phyloP scores from a whole-genome alignment of 345 rosid genomes.

The Erodium maritimum region DNA sequence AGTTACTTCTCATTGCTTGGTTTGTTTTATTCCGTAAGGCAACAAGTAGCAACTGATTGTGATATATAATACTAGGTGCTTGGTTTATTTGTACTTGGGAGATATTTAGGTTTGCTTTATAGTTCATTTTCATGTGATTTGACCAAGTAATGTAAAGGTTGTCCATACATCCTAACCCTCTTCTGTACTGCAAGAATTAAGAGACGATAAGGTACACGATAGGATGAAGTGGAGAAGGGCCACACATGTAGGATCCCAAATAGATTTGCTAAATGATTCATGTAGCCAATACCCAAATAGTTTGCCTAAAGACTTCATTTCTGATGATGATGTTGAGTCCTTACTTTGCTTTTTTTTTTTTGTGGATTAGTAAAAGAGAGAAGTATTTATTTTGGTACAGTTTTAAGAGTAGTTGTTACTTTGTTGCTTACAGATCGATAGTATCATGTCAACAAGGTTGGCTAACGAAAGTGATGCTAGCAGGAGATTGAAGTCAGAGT shows the following conservation, averaged over 20 bases:
- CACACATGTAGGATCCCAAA: neutral
- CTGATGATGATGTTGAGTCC: neutral
- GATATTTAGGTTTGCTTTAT: neutral
- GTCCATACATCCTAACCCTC: neutral
- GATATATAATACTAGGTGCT: neutral
- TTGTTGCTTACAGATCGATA: conserved; percentile 59
- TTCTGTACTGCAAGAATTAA: too few relatives aligned
- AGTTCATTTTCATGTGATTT: neutral
- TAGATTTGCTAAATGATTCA: neutral
- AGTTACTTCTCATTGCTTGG: neutral
- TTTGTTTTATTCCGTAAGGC: neutral
- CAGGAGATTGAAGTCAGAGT: conserved; percentile 89
- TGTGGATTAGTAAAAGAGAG: too few relatives aligned
- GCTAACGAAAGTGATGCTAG: conserved; percentile 87
- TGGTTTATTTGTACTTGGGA: neutral
- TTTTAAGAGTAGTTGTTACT: conserved; percentile 1
- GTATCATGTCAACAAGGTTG: conserved; percentile 81
- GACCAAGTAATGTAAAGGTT: neutral
- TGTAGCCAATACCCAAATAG: neutral
- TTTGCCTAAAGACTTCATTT: too few relatives aligned
- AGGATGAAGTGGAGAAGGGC: neutral
- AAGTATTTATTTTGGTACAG: neutral
- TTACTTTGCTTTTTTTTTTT: too few relatives aligned
- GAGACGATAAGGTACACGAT: neutral
- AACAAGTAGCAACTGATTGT: neutral